Evolutionary conservation across 805 yeast genomes (phyloP).

Genomic region (Ogataea neopini): DNA sequence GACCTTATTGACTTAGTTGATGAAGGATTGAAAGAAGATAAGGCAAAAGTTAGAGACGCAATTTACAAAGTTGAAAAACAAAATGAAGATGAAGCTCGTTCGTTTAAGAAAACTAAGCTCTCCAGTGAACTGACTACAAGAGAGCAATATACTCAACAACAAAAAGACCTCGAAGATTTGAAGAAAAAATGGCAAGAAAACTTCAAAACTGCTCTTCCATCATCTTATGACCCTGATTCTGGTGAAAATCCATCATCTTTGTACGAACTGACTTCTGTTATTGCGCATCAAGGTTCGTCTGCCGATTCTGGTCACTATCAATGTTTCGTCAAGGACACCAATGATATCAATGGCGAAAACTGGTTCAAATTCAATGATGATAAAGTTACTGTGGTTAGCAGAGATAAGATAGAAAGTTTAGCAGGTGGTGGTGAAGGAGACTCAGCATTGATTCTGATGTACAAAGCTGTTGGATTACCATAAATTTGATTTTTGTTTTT

Average conservation of each 20-base stretch:
- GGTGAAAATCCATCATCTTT: constrained; percentile 88
- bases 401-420: constrained; percentile 77
- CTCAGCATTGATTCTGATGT: constrained; percentile 85
- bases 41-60: constrained; percentile 73
- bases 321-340: constrained; percentile 74
- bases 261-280: constrained; percentile 77
- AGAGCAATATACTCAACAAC: constrained; percentile 57
- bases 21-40: constrained; percentile 66
- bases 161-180: constrained; percentile 48
- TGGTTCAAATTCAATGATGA: constrained; percentile 98
- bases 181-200: constrained; percentile 50
- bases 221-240: constrained; percentile 36
- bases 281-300: constrained; percentile 92
- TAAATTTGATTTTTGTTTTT: constrained; percentile 6
- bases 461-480: constrained; percentile 75
- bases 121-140: constrained; percentile 44
- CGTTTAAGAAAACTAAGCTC: constrained; percentile 62
- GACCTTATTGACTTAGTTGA: constrained; percentile 87
- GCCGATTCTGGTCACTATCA: constrained; percentile 99
- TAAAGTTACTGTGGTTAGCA: constrained; percentile 73
- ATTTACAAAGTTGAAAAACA: constrained; percentile 75
- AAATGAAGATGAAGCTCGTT: constrained; percentile 68
- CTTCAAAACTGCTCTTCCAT: constrained; percentile 46
- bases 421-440: constrained; percentile 99
- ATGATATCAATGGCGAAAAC: constrained; percentile 61